Base-by-base conservation (phyloP, 2,329 filamentous ascomycete species). In the Calonectria pseudoturangicola region DNA sequence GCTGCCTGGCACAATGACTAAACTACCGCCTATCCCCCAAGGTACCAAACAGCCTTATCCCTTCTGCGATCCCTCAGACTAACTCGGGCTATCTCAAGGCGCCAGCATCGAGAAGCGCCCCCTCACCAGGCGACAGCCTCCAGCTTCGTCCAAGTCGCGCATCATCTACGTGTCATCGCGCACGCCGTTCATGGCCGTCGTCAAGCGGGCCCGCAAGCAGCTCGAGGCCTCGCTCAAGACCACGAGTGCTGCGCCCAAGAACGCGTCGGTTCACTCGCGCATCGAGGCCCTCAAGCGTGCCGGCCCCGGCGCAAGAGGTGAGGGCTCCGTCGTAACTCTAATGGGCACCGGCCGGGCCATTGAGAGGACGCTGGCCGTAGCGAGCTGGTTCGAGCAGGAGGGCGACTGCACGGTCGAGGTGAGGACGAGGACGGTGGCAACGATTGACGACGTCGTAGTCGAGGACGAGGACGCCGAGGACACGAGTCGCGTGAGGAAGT, bases 281-380 rank as follows among this genome's bases (percentile, higher is more conserved):
- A 82, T 90, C 63, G 83, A 85, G 72, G 83, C 83, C 8, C 83
- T 88, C 45, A 81, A 85, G 78, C 80, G 82, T 56, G 81, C 82
- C 66, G 75, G 75, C 72, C 75, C 75, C 62, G 75, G 73, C 60
- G 73, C 74, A 25, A 75, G 78, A 21, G 79, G 79, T 3, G 80
- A 79, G 65, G 81, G 81, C 25, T 81, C 83, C 12, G 81, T 78
- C 25, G 91, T 94, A 4, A 85, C 89, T 16, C 81, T 94, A 2
- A 87, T 93, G 67, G 93, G 90, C 9, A 92, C 92, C 0, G 93
- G 93, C 1, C 89, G 88, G 75, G 93, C 93, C 9, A 92, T 95
- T 36, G 86, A 89, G 73, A 91, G 91, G 82, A 90, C 90, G 1
- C 82, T 94, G 71, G 86, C 89, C 30, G 82, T 95, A 7, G 93